Conservation (phyloP, 2,329 filamentous ascomycete genomes). For the Juglanconis oblonga region DNA sequence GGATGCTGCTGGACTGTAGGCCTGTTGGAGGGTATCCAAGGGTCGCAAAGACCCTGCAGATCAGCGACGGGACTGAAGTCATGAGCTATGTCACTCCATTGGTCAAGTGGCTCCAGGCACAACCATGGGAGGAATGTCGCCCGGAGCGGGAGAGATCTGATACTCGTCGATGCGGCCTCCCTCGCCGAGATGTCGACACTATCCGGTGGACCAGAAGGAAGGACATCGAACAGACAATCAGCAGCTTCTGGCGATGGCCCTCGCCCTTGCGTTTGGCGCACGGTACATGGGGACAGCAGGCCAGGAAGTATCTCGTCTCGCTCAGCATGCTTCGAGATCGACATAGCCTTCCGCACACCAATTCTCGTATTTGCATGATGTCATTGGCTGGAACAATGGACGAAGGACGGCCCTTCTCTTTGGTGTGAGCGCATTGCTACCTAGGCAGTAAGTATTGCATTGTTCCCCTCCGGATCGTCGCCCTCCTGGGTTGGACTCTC, state of each 20-base stretch:
- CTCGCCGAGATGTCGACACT: too few species aligned
- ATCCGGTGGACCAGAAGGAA: too few species aligned
- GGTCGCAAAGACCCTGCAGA: constrained; percentile 25
- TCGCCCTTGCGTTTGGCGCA: not conserved
- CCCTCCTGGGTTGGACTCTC: not conserved
- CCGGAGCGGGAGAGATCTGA: not conserved
- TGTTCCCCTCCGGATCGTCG: not conserved
- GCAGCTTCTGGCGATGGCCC: too few species aligned
- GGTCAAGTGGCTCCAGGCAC: constrained; percentile 1
- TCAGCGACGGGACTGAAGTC: constrained; percentile 20
- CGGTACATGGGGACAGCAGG: not conserved
- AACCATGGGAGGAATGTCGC: constrained; percentile 4
- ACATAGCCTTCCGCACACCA: constrained; percentile 9
- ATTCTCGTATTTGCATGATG: constrained; percentile 22
- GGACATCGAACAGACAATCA: too few species aligned
- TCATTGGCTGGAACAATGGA: constrained; percentile 21
- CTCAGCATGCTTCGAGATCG: constrained; percentile 15
- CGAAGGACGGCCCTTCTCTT: constrained; percentile 2
- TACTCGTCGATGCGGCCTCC: too few species aligned
- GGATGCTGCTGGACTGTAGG: not conserved
- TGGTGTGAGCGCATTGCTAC: constrained; percentile 4
- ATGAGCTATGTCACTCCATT: constrained; percentile 18
- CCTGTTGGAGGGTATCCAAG: not conserved
- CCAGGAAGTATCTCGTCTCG: not conserved
- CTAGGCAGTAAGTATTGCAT: not conserved